phyloP scores from a whole-genome alignment of 345 rosid species.

The Eucalyptus globulus region DNA sequence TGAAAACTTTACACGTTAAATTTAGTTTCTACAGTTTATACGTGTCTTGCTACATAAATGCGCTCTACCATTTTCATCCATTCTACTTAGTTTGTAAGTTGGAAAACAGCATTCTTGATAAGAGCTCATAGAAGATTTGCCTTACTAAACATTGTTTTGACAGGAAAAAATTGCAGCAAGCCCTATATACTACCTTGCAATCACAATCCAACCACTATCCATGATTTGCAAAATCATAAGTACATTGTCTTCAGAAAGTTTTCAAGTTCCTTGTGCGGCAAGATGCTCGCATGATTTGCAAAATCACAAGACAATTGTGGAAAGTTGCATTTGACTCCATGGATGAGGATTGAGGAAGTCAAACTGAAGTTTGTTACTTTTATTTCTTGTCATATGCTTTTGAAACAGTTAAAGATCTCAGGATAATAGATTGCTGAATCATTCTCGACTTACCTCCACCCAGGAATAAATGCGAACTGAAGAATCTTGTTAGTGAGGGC shows the following conservation, averaged over 20 bases:
- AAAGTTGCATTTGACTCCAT: neutral
- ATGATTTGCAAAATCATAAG: neutral
- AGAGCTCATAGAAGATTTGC: neutral
- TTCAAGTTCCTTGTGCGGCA: neutral
- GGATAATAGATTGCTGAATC: neutral
- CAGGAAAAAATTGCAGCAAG: neutral
- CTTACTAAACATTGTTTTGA: neutral
- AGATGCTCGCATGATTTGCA: neutral
- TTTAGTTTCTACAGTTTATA: neutral
- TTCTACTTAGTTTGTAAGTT: neutral
- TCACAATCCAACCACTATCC: neutral
- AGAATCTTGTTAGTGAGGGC: neutral
- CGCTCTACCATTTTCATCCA: neutral
- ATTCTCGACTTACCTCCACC: neutral
- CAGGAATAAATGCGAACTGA: neutral
- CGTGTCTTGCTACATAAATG: too few relatives aligned
- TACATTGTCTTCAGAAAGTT: neutral
- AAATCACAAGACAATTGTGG: neutral
- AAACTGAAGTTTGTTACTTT: neutral
- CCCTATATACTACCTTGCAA: neutral
- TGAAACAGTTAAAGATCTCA: neutral
- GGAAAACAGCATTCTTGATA: neutral
- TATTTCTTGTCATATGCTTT: neutral
- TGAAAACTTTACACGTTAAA: fast-evolving
- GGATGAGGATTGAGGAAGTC: neutral